Evolutionary conservation across 768 basidiomycete genomes (phyloP).

Genomic region (Termitomyces sp.): DNA sequence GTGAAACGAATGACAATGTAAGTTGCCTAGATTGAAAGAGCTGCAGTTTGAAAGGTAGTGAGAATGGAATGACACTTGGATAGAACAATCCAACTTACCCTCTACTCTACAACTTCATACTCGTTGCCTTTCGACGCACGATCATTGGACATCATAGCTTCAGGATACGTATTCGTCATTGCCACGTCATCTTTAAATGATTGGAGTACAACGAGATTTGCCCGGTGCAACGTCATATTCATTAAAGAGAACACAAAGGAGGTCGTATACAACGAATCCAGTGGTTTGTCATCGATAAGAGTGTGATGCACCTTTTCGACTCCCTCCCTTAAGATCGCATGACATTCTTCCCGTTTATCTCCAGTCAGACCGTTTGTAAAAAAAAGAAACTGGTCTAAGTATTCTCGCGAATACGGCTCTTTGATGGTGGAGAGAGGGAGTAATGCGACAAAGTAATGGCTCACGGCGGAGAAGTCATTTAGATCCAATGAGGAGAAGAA

Average conservation of each 20-base stretch:
- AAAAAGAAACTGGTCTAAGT: no score
- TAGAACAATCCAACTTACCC: slow-evolving; percentile 1
- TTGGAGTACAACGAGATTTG: slow-evolving; percentile 18
- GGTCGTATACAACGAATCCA: no score
- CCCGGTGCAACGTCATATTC: no score
- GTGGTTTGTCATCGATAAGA: slow-evolving; percentile 14
- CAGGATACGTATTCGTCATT: neutral
- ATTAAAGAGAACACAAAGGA: no score
- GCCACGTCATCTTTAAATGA: neutral
- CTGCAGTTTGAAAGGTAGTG: neutral
- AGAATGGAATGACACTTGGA: neutral
- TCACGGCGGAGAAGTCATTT: slow-evolving; percentile 17
- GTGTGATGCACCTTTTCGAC: slow-evolving; percentile 24
- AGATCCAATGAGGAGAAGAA: slow-evolving; percentile 19
- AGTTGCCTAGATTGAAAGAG: neutral
- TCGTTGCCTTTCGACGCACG: slow-evolving; percentile 10
- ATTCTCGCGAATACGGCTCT: no score
- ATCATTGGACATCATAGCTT: slow-evolving; percentile 20
- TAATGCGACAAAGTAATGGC: slow-evolving; percentile 18
- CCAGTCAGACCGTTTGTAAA: neutral
- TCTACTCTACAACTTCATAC: slow-evolving; percentile 25
- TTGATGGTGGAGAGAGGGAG: no score
- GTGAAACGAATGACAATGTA: neutral
- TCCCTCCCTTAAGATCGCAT: slow-evolving; percentile 18
- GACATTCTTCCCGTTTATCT: slow-evolving; percentile 18